Evolutionary conservation across 2,329 filamentous ascomycete species (phyloP).

Genomic region (Hypoxylon sp.): DNA sequence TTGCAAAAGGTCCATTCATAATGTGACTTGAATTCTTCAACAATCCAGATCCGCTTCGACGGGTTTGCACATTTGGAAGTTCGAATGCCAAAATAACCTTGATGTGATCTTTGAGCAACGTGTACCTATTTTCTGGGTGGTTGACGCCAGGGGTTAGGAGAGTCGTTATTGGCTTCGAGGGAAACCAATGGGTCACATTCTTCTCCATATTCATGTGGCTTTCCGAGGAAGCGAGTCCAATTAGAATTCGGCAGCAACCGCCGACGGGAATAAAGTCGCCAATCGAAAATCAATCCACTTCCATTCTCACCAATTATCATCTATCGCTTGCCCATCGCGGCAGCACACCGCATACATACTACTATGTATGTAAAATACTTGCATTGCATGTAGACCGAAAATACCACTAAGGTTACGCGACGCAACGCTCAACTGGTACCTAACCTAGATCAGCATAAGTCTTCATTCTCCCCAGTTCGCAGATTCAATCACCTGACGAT

Average conservation of each 20-base stretch:
- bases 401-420: neutral
- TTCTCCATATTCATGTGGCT: conserved; percentile 31
- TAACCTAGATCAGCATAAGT: conserved; percentile 14
- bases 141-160: conserved; percentile 15
- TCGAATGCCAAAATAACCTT: conserved; percentile 4
- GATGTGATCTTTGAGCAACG: conserved; percentile 2
- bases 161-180: conserved; percentile 24
- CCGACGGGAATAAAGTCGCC: conserved; percentile 33
- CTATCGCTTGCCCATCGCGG: neutral
- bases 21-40: conserved; percentile 20
- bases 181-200: conserved; percentile 18
- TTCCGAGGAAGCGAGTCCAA: conserved; percentile 37
- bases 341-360: conserved; percentile 22
- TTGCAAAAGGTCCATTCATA: too few relatives aligned
- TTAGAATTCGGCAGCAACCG: conserved; percentile 35
- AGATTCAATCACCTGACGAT: conserved; percentile 29
- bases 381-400: conserved; percentile 20
- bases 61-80: conserved; percentile 5
- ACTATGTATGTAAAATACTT: too few relatives aligned
- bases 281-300: conserved; percentile 20
- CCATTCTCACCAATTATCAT: conserved; percentile 13
- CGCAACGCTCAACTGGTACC: neutral
- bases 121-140: conserved; percentile 2
- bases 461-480: conserved; percentile 1
- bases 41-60: conserved; percentile 2